These are phyloP conservation scores for Tolypocladium ovalisporum DNA, from an alignment of 2,329 filamentous ascomycete species.

Conservation along the genomic window DNA sequence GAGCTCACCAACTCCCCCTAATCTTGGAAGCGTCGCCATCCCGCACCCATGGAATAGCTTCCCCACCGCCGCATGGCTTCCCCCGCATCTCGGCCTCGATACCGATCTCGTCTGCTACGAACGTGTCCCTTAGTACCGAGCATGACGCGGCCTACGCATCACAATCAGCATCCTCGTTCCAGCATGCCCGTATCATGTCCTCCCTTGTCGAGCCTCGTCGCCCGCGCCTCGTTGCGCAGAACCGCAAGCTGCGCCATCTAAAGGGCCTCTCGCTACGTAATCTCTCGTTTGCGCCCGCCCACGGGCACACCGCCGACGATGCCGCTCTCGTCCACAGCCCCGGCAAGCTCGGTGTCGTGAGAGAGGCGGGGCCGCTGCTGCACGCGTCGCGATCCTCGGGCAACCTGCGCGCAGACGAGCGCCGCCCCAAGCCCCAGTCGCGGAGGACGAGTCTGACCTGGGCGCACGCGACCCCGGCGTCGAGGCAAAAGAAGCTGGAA, in stretches of 20 bases:
- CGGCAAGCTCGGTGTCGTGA: slow-evolving; percentile 48
- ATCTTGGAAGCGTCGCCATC: neutral
- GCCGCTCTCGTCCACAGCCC: slow-evolving; percentile 60
- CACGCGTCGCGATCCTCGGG: slow-evolving; percentile 40
- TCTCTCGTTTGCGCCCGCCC: slow-evolving; percentile 53
- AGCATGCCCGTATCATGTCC: slow-evolving; percentile 18
- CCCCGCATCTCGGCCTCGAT: neutral
- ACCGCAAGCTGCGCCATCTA: slow-evolving; percentile 80
- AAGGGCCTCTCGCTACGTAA: slow-evolving; percentile 82
- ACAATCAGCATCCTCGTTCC: neutral
- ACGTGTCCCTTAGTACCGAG: neutral
- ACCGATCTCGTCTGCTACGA: neutral
- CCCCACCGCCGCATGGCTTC: neutral
- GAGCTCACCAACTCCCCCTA: neutral
- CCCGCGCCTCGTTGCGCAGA: slow-evolving; percentile 54
- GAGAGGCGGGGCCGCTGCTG: slow-evolving; percentile 32
- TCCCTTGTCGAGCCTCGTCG: slow-evolving; percentile 26
- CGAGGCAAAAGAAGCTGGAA: slow-evolving; percentile 66
- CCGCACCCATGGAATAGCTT: neutral
- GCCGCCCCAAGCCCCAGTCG: slow-evolving; percentile 12
- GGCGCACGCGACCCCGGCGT: slow-evolving; percentile 31
- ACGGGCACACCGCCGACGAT: slow-evolving; percentile 66
- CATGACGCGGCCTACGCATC: neutral
- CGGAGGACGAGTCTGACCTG: slow-evolving; percentile 39
- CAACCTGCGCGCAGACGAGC: slow-evolving; percentile 5